A percentile compares a stretch with the other conserved stretches of the same genome.
These are phyloP conservation scores for Daldinia bambusicola DNA, from an alignment of 495 filamentous ascomycete species.

Conservation along the genomic window DNA sequence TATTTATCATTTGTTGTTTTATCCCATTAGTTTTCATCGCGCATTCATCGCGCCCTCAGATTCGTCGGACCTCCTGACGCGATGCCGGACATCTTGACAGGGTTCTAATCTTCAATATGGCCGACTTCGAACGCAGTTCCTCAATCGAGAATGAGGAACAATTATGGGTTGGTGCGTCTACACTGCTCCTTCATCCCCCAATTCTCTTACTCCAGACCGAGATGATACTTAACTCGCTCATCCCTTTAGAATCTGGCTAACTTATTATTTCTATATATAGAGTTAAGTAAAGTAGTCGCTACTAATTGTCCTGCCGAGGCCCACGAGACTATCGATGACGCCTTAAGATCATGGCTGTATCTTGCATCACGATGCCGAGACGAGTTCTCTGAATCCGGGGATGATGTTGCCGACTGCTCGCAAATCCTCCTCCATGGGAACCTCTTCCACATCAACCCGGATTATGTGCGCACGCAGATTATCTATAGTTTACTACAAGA, in stretches of 20 bases:
- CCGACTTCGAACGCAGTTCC: constrained; percentile 73
- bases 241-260: constrained; percentile 6
- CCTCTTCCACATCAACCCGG: constrained; percentile 76
- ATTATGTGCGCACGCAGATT: constrained; percentile 93
- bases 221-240: not conserved
- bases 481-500: constrained; percentile 93
- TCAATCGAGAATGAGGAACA: constrained; percentile 85
- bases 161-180: constrained; percentile 85
- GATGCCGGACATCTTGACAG: constrained; percentile 27
- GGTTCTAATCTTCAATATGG: constrained; percentile 53
- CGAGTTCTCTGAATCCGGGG: constrained; percentile 82
- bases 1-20: constrained; percentile 23
- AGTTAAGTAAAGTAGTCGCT: constrained; percentile 82
- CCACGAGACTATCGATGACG: constrained; percentile 84
- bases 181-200: not conserved
- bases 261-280: constrained; percentile 63
- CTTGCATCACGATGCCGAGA: constrained; percentile 83
- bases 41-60: constrained; percentile 14
- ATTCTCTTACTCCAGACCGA: not conserved
- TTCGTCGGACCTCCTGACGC: constrained; percentile 33
- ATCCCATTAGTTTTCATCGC: constrained; percentile 14
- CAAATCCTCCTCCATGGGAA: constrained; percentile 80
- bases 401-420: constrained; percentile 85
- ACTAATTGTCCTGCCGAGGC: constrained; percentile 70
- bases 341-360: constrained; percentile 82